Conservation (phyloP, 495 filamentous ascomycete genomes). For the Penicillium verhagenii region DNA sequence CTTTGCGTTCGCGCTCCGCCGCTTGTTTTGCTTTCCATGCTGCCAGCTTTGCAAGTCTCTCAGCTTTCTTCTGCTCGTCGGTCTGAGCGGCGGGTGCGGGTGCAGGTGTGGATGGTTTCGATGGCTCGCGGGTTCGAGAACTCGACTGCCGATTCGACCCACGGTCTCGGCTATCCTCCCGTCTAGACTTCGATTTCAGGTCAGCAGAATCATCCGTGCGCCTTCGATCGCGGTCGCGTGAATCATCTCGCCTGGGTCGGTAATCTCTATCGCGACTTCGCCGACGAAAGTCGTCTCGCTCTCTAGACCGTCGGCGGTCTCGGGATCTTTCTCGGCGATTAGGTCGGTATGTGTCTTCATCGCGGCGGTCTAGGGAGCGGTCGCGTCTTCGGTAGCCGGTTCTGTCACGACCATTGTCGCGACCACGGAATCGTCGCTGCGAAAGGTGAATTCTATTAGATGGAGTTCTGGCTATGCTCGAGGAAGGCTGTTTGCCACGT, state of each 20-base stretch:
- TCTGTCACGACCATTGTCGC: constrained; percentile 55
- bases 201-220: constrained; percentile 78
- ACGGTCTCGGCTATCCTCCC: constrained; percentile 62
- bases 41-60: constrained; percentile 78
- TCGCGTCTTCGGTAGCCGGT: constrained; percentile 69
- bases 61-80: constrained; percentile 81
- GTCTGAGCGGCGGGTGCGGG: constrained; percentile 55
- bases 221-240: constrained; percentile 66
- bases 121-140: constrained; percentile 49
- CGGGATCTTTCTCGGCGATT: constrained; percentile 62
- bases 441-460: constrained; percentile 26
- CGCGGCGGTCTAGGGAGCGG: constrained; percentile 67
- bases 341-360: constrained; percentile 65
- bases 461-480: not conserved
- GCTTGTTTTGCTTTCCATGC: constrained; percentile 90
- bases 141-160: constrained; percentile 40
- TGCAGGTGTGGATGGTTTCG: constrained; percentile 49
- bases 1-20: constrained; percentile 74
- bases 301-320: constrained; percentile 60
- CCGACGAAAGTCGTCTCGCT: constrained; percentile 61
- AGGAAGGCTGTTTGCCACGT: constrained; percentile 27
- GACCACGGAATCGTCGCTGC: constrained; percentile 62
- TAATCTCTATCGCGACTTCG: constrained; percentile 73
- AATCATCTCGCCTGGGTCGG: constrained; percentile 76
- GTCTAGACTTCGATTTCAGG: constrained; percentile 65